These are phyloP conservation scores for Umbilicus rupestris DNA, from an alignment of 164 flowering plant genomes.

Conservation along the genomic window DNA sequence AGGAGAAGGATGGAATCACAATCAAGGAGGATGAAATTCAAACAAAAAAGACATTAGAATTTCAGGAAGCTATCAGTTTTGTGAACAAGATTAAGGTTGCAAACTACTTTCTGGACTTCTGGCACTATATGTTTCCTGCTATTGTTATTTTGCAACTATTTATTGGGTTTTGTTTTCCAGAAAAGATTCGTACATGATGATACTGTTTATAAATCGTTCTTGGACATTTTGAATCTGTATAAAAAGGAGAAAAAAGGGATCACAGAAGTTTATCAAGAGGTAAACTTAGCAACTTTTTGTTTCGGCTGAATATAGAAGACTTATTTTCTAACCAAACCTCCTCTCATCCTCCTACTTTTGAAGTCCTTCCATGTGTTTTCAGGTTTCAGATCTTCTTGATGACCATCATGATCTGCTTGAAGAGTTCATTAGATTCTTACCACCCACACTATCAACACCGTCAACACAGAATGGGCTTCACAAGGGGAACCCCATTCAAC, in stretches of 20 bases:
- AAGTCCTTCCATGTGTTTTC: not conserved
- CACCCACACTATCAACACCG: constrained; percentile 33
- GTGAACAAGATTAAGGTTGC: constrained; percentile 6
- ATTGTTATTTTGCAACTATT: not conserved
- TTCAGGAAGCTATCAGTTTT: constrained; percentile 8
- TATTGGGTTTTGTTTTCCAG: constrained; percentile 21
- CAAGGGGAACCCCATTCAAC: constrained; percentile 27
- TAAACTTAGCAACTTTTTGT: constrained; percentile 10
- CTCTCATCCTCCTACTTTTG: too few species aligned
- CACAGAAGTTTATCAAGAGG: constrained; percentile 62
- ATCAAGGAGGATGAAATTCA: not conserved
- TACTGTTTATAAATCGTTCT: constrained; percentile 52
- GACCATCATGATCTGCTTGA: constrained; percentile 58
- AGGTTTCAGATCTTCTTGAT: constrained; percentile 49
- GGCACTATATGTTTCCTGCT: not conserved
- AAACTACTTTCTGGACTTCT: not conserved
- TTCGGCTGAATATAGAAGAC: not conserved
- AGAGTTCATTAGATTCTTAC: constrained; percentile 53
- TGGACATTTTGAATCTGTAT: constrained; percentile 71
- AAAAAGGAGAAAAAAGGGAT: constrained; percentile 65
- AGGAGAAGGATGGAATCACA: not conserved
- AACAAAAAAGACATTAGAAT: constrained; percentile 1
- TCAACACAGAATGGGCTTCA: constrained; percentile 21
- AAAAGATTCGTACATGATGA: constrained; percentile 62
- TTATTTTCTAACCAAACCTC: too few species aligned